Evolutionary conservation across 192 early-diverging fungal genomes (phyloP).

Genomic region (Rhizophagus sp.): DNA sequence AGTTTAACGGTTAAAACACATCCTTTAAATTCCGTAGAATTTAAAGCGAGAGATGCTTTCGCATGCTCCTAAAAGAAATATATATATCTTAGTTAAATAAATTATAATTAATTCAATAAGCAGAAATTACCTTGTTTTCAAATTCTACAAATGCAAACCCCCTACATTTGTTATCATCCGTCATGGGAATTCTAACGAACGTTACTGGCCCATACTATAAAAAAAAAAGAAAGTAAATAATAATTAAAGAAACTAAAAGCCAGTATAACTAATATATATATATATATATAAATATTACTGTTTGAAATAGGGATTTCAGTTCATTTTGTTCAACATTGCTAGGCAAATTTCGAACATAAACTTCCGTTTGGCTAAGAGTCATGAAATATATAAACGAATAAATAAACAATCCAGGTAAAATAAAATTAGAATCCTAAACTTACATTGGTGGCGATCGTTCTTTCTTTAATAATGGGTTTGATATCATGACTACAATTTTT

Average conservation of each 20-base stretch:
- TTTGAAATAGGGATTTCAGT: neutral
- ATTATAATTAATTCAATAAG: neutral
- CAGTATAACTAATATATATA: too few species aligned
- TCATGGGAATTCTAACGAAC: conserved; percentile 12
- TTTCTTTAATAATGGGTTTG: conserved; percentile 15
- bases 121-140: neutral
- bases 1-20: neutral
- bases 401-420: neutral
- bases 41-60: neutral
- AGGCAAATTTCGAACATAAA: neutral
- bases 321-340: neutral
- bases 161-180: neutral
- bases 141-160: conserved; percentile 16
- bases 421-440: neutral
- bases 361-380: neutral
- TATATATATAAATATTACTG: neutral
- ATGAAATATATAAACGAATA: neutral
- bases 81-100: too few species aligned
- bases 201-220: conserved; percentile 7
- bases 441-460: conserved; percentile 9
- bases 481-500: conserved; percentile 10
- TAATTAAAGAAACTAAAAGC: neutral
- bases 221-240: neutral
- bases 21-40: conserved; percentile 15
- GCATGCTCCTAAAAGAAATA: neutral